Percentiles rank a stretch among this genome's conserved stretches.
These are phyloP conservation scores for Helianthus tuberosus DNA, from an alignment of 129 eudicot species.

Conservation along the genomic window DNA sequence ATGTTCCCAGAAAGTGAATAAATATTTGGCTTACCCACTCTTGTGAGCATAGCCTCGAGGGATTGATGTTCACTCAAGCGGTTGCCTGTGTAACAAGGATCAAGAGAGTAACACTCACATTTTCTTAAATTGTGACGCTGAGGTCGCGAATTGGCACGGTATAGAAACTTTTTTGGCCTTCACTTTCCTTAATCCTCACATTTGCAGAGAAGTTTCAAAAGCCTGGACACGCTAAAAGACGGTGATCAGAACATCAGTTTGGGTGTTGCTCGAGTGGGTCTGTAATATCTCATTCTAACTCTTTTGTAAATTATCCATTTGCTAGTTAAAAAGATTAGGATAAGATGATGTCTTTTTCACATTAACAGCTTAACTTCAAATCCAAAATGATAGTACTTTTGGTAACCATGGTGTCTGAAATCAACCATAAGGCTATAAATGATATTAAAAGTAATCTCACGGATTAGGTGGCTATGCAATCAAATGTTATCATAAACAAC, in stretches of 20 bases:
- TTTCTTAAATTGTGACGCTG: neutral
- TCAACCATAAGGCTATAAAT: neutral
- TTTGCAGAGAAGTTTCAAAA: neutral
- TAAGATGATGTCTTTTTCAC: neutral
- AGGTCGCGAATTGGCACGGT: neutral
- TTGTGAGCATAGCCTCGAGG: neutral
- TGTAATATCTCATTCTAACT: neutral
- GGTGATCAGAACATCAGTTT: neutral
- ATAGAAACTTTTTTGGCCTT: neutral
- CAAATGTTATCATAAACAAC: slow-evolving; percentile 8
- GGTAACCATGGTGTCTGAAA: neutral
- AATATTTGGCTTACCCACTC: neutral
- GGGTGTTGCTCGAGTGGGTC: neutral
- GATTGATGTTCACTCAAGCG: neutral
- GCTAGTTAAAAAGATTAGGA: neutral
- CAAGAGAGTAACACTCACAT: neutral
- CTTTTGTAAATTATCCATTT: neutral
- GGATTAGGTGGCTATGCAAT: neutral
- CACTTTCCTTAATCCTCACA: neutral
- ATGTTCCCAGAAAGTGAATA: neutral
- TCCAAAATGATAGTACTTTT: neutral
- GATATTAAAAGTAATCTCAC: neutral
- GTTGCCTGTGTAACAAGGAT: neutral
- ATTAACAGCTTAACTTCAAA: neutral
- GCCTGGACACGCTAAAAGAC: neutral